Evolutionary conservation across 2,329 filamentous ascomycete species (phyloP).

Genomic region (Pseudogymnoascus sp.): DNA sequence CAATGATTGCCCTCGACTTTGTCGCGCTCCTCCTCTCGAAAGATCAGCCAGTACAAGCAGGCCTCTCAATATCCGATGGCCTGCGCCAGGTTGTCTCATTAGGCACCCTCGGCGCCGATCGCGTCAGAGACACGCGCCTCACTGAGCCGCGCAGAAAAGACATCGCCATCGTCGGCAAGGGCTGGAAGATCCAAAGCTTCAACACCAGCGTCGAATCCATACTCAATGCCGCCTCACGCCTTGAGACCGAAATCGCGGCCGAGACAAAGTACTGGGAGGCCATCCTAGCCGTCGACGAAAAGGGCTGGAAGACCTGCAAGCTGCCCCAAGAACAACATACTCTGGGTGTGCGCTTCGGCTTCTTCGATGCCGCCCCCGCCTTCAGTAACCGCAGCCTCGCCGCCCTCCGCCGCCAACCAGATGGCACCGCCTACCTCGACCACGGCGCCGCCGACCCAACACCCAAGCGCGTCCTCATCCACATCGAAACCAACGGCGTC

Average conservation of each 20-base stretch:
- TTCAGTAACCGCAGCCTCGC: constrained; percentile 70
- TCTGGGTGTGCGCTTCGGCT: constrained; percentile 83
- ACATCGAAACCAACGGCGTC: constrained; percentile 50
- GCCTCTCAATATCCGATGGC: constrained; percentile 60
- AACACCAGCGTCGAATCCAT: constrained; percentile 68
- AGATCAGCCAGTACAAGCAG: constrained; percentile 63
- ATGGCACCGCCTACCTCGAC: constrained; percentile 71
- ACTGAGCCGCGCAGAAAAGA: constrained; percentile 49
- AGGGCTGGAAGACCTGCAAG: constrained; percentile 79
- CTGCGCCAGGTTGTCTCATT: constrained; percentile 66
- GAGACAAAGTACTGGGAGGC: constrained; percentile 89
- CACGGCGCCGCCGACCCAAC: constrained; percentile 40
- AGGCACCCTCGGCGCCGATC: constrained; percentile 65
- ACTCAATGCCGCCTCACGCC: constrained; percentile 60
- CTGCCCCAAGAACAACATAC: constrained; percentile 66
- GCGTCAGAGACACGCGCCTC: constrained; percentile 53
- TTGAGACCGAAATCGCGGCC: constrained; percentile 69
- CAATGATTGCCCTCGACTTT: constrained; percentile 70
- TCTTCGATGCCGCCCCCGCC: constrained; percentile 61
- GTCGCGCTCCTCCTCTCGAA: constrained; percentile 80
- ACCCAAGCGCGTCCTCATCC: constrained; percentile 59
- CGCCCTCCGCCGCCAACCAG: constrained; percentile 64
- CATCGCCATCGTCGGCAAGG: constrained; percentile 51
- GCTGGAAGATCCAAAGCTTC: constrained; percentile 74
- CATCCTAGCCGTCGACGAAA: constrained; percentile 70